These are phyloP conservation scores for Chloromonas sp. DNA, from an alignment of 163 green algal species.

Conservation along the genomic window DNA sequence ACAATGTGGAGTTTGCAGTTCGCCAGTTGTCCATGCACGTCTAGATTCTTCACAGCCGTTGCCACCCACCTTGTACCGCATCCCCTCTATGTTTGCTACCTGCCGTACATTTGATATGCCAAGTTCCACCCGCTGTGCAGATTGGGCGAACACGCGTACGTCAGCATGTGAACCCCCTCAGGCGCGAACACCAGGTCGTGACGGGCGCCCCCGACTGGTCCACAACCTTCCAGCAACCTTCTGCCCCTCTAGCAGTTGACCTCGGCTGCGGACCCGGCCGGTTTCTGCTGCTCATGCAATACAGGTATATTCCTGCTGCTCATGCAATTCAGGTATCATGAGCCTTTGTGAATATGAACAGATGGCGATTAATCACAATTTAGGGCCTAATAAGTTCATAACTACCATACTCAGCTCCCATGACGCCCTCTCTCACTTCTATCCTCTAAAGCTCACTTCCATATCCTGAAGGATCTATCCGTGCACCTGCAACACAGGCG, in stretches of 20 bases:
- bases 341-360: too few species aligned
- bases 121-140: conserved; percentile 9
- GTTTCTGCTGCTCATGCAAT: conserved; percentile 68
- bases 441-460: too few species aligned
- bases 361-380: too few species aligned
- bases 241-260: conserved; percentile 70
- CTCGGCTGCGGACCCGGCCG: conserved; percentile 74
- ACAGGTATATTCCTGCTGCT: not conserved
- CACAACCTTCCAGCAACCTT: conserved; percentile 36
- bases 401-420: too few species aligned
- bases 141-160: conserved; percentile 53
- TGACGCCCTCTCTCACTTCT: too few species aligned
- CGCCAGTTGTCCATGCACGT: not conserved
- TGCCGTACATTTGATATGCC: not conserved
- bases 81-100: not conserved
- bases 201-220: conserved; percentile 46
- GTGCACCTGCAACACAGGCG: too few species aligned
- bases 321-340: not conserved
- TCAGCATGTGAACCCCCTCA: conserved; percentile 93
- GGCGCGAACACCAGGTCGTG: conserved; percentile 51
- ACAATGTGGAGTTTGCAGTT: not conserved
- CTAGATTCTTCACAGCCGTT: too few species aligned
- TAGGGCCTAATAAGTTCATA: too few species aligned
- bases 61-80: too few species aligned
- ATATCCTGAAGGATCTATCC: too few species aligned